Evolutionary conservation across 768 basidiomycete species (phyloP), one percentile per base, ranked within the genome.

Genomic region (Pleurotus sapidus): DNA sequence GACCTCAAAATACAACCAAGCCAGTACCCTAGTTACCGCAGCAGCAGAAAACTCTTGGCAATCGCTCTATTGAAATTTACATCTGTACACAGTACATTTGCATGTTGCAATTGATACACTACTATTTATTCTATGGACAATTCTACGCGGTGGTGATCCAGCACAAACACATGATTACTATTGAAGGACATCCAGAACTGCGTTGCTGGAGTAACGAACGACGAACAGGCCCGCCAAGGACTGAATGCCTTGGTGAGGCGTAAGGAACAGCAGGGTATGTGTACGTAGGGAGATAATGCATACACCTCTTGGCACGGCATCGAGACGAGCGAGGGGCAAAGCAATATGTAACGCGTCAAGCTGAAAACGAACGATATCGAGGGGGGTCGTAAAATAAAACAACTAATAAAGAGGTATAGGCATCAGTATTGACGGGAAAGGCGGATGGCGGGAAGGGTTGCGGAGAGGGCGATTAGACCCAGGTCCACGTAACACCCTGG

Each of bases 401-500:
- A 59, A 43, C 34, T 24, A 59, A 57, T 43, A 56, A 58, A 60
- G 49, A 55, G 55, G 59, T 58, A 53, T 56, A 56, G 46, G 20
- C 46, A 49, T 27, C 42, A 45, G 46, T 46, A 30, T 47, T 27
- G 49, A 56, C 27, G 53, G 45, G 20, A 54, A 61, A 53, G 18
- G 51, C 43, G 34, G 43, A 58, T 38, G 42, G 49, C 46, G 40
- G 56, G 47, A 59, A n/a, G 30, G 15, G 30, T 50, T n/a, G 30
- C 4, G 49, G 3, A 9, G 11, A 12, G 38, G 39, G 11, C 11
- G 18, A 2, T 68, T 69, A 79, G 30, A 60, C 17, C 78, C 79
- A 87, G 15, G 40, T 23, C 87, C 89, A 90, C 6, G 60, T 65
- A 25, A 89, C 67, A 48, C 63, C 66, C 43, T 15, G 47, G 60